Evolutionary conservation across 352 stramenopile genomes (phyloP).

Genomic region (Pythium grandisporangium): DNA sequence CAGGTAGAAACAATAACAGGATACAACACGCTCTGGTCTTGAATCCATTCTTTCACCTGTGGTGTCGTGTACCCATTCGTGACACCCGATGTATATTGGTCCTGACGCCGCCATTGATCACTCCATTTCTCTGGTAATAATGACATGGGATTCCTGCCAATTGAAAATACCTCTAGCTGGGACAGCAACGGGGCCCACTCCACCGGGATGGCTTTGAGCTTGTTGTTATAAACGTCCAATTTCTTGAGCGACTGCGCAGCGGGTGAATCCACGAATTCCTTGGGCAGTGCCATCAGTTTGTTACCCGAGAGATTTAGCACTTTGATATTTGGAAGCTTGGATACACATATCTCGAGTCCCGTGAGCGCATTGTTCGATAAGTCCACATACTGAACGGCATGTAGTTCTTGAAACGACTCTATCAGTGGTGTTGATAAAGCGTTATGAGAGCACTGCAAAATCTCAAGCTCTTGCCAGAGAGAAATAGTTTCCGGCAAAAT

Average conservation of each 20-base stretch:
- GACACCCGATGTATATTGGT: conserved; percentile 38
- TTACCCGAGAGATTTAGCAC: conserved; percentile 49
- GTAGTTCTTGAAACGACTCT: conserved; percentile 14
- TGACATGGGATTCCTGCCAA: conserved; percentile 45
- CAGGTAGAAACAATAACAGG: conserved; percentile 39
- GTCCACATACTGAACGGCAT: conserved; percentile 42
- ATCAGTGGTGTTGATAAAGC: conserved; percentile 25
- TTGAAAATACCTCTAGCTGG: conserved; percentile 45
- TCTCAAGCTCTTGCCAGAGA: conserved; percentile 27
- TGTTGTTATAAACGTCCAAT: conserved; percentile 58
- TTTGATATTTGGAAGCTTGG: conserved; percentile 29
- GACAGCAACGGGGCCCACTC: conserved; percentile 36
- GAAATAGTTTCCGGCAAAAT: conserved; percentile 35
- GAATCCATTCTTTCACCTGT: conserved; percentile 43
- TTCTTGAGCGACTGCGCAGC: conserved; percentile 22
- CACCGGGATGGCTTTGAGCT: conserved; percentile 35
- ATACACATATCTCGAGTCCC: conserved; percentile 37
- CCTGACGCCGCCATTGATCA: conserved; percentile 38
- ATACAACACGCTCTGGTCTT: conserved; percentile 36
- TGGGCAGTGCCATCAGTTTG: conserved; percentile 29
- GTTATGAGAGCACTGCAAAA: conserved; percentile 48
- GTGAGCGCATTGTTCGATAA: conserved; percentile 40
- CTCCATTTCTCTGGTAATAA: conserved; percentile 59
- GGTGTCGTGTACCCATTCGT: conserved; percentile 35
- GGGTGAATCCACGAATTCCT: conserved; percentile 18